Evolutionary conservation across 257 asterid genomes (phyloP), one percentile per base, ranked within the genome.

Genomic region (Dorcoceras hygrometricum): DNA sequence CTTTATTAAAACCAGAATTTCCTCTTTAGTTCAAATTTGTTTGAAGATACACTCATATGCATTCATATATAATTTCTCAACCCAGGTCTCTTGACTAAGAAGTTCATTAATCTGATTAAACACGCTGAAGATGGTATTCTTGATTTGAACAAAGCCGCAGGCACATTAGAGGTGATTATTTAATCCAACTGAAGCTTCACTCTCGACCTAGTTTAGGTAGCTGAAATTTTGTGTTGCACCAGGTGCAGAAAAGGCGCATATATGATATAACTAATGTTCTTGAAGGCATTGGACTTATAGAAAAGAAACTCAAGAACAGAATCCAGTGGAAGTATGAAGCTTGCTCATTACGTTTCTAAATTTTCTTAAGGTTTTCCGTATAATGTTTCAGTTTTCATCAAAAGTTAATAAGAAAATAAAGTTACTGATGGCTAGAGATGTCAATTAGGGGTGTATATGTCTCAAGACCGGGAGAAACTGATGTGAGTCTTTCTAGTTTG

Each of bases 191-290:
- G 8, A 46, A 64, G 71, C 69, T 72, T 75, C 62, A 61, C 55
- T 66, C 74, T 55, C 62, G 18, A 46, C 63, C 31, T 2, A 36
- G 23, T 64, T 68, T 54, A 51, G 55, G 70, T 39, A 39, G 50
- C 50, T 81, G 62, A 81, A 22, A 24, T 31, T 72, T 63, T 36
- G 67, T 69, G 65, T 43, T 27, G 23, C 11, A 71, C 75, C 93
- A 94, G 99, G 99, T 94, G 46, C 99, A 94, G 81, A 94, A 94
- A 83, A 87, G 99, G 86, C 98, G 98, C 73, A 94, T 94, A 84
- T 94, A 94, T 75, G 99, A 94, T 77, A 94, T 94, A 81, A 94
- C 99, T 71, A 94, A 94, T 84, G 99, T 94, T 74, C 95, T 94
- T 68, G 99, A 94, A 86, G 98, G 98, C 86, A 86, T 94, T 76